A percentile compares a stretch with the other conserved stretches of the same genome.
phyloP scores from a whole-genome alignment of 176 grass and related monocot genomes.

The Ensete glaucum region DNA sequence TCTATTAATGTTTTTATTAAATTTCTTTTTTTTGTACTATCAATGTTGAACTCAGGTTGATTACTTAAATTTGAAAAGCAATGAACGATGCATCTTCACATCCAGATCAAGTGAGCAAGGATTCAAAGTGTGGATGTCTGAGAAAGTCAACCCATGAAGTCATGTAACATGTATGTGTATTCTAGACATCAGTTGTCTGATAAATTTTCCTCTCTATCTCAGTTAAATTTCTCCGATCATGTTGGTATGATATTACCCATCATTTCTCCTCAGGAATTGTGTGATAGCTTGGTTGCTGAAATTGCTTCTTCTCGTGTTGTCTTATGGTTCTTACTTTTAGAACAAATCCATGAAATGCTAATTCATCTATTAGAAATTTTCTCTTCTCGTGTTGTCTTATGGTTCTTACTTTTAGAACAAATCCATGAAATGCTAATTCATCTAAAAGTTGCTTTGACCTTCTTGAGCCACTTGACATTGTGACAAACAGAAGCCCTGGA shows the following conservation, averaged over 20 bases:
- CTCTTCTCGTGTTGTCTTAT: too few relatives aligned
- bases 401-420: too few relatives aligned
- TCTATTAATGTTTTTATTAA: background rate
- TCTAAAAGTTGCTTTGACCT: too few relatives aligned
- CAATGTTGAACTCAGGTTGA: slow-evolving; percentile 46
- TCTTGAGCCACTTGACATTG: too few relatives aligned
- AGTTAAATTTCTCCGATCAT: background rate
- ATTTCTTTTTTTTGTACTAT: background rate
- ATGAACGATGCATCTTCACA: slow-evolving; percentile 63
- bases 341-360: too few relatives aligned
- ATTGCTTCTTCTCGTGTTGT: background rate
- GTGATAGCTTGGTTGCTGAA: background rate
- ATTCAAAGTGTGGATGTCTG: slow-evolving; percentile 37
- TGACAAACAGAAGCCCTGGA: too few relatives aligned
- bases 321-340: too few relatives aligned
- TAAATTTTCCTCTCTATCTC: background rate
- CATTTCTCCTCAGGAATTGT: background rate
- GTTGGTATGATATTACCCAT: background rate
- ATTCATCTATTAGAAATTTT: too few relatives aligned
- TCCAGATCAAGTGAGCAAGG: slow-evolving; percentile 30
- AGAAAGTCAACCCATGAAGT: slow-evolving; percentile 45
- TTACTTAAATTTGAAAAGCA: slow-evolving; percentile 83
- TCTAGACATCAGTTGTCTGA: slow-evolving; percentile 4
- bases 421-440: too few relatives aligned
- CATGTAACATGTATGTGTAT: background rate